phyloP scores from a whole-genome alignment of 495 filamentous ascomycete species.

The Neurospora sp. region DNA sequence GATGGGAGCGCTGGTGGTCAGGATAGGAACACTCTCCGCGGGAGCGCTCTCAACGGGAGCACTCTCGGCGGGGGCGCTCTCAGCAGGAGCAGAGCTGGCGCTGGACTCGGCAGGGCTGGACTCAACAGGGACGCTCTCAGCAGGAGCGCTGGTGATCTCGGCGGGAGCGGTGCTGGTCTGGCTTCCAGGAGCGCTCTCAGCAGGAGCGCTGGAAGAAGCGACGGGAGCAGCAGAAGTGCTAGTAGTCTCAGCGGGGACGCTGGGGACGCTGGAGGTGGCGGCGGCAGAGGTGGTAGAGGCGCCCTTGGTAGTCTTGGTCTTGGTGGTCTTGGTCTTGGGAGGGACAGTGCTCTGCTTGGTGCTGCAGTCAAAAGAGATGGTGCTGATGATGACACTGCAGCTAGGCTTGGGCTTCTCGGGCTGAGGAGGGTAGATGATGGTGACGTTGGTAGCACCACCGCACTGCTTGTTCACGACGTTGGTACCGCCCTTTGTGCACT shows the following conservation, averaged over 20 bases:
- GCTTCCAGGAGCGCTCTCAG: conserved; percentile 7
- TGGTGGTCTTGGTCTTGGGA: conserved; percentile 20
- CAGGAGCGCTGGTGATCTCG: conserved; percentile 15
- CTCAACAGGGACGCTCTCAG: conserved; percentile 11
- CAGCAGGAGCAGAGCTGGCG: conserved; percentile 4
- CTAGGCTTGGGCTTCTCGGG: conserved; percentile 37
- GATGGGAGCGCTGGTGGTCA: conserved; percentile 18
- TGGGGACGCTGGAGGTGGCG: conserved; percentile 4
- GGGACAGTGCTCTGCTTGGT: conserved; percentile 33
- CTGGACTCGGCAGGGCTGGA: conserved; percentile 8
- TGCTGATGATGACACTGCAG: conserved; percentile 67
- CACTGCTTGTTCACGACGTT: conserved; percentile 75
- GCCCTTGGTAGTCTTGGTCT: conserved; percentile 12
- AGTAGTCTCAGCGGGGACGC: not conserved
- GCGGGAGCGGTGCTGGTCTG: conserved; percentile 10
- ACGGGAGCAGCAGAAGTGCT: conserved; percentile 9
- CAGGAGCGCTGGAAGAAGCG: conserved; percentile 9
- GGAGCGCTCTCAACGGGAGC: conserved; percentile 1
- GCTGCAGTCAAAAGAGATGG: conserved; percentile 72
- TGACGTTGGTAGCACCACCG: conserved; percentile 76
- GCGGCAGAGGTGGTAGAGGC: conserved; percentile 11
- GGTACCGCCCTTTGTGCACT: conserved; percentile 55
- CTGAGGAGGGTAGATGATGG: conserved; percentile 59
- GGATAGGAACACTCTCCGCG: not conserved
- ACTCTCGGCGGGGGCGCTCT: not conserved